Percentiles rank a stretch among this genome's conserved stretches.
These are phyloP conservation scores for Crassisporium funariophilum DNA, from an alignment of 768 basidiomycete genomes.

Conservation along the genomic window DNA sequence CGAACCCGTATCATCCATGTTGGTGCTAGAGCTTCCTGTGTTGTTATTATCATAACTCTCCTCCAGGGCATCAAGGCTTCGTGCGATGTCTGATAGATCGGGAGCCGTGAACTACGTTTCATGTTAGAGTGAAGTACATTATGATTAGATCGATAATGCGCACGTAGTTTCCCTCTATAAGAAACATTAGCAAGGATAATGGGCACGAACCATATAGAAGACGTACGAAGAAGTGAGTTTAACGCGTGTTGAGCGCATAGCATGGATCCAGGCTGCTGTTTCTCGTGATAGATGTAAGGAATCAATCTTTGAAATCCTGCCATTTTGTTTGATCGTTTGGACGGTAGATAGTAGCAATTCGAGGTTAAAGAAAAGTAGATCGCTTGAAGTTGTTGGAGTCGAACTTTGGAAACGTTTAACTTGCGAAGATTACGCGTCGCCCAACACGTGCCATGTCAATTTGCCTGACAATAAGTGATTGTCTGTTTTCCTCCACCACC, in stretches of 20 bases:
- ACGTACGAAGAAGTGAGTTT: constrained; percentile 77
- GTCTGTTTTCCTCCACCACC: too few species aligned
- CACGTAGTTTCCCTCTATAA: constrained; percentile 47
- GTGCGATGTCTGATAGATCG: constrained; percentile 77
- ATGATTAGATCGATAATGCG: constrained; percentile 17
- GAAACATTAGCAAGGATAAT: constrained; percentile 10
- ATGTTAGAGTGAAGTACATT: constrained; percentile 3
- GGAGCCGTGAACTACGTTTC: constrained; percentile 68
- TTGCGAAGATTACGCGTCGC: too few species aligned
- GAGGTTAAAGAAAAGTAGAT: too few species aligned
- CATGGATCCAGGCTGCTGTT: constrained; percentile 76
- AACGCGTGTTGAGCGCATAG: constrained; percentile 88
- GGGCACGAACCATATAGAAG: constrained; percentile 6
- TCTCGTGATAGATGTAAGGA: constrained; percentile 74
- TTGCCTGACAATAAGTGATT: too few species aligned
- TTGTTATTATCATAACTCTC: constrained; percentile 53
- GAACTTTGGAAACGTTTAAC: too few species aligned
- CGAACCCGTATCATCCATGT: constrained; percentile 97
- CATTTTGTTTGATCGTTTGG: constrained; percentile 47
- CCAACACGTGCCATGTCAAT: too few species aligned
- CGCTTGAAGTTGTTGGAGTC: too few species aligned
- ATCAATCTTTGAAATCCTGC: constrained; percentile 57
- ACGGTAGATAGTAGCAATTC: too few species aligned
- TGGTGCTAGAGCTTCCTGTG: constrained; percentile 53
- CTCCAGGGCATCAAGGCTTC: constrained; percentile 68